Evolutionary conservation across 257 asterid species (phyloP).

Genomic region (Salvia miltiorrhiza): DNA sequence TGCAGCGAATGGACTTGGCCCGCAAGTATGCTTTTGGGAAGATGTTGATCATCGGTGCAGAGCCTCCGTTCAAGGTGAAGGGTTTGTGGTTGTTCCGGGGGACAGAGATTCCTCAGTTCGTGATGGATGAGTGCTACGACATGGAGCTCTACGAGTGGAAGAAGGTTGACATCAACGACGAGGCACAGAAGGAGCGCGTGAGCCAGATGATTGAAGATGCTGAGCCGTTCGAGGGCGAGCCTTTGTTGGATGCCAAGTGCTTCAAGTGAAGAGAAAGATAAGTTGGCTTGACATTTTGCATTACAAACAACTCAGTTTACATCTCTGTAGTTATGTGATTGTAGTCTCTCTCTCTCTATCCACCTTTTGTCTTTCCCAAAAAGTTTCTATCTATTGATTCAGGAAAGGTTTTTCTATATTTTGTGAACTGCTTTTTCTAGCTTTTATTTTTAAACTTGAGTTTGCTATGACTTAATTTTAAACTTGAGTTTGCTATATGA

Average conservation of each 20-base stretch:
- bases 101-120: conserved; percentile 67
- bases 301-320: neutral
- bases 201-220: conserved; percentile 89
- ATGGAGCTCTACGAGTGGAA: conserved; percentile 93
- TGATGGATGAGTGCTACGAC: conserved; percentile 81
- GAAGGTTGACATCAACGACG: conserved; percentile 73
- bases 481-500: too few relatives aligned
- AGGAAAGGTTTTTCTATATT: conserved; percentile 1
- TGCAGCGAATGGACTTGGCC: conserved; percentile 91
- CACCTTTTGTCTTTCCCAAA: conserved; percentile 16
- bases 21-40: conserved; percentile 95
- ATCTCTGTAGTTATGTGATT: conserved; percentile 13
- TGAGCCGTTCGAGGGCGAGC: conserved; percentile 89
- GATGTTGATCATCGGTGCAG: conserved; percentile 84
- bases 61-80: conserved; percentile 81
- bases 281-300: neutral
- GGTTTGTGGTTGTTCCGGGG: conserved; percentile 96
- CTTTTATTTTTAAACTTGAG: neutral
- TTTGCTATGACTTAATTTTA: neutral
- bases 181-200: conserved; percentile 86
- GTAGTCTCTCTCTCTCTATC: conserved; percentile 16
- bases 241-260: conserved; percentile 85
- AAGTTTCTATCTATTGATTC: neutral
- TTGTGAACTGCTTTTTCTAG: conserved; percentile 14
- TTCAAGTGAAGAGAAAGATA: conserved; percentile 64